Evolutionary conservation across 1,284 basidiomycete genomes (phyloP).

Genomic region (Cryptococcus floricola): DNA sequence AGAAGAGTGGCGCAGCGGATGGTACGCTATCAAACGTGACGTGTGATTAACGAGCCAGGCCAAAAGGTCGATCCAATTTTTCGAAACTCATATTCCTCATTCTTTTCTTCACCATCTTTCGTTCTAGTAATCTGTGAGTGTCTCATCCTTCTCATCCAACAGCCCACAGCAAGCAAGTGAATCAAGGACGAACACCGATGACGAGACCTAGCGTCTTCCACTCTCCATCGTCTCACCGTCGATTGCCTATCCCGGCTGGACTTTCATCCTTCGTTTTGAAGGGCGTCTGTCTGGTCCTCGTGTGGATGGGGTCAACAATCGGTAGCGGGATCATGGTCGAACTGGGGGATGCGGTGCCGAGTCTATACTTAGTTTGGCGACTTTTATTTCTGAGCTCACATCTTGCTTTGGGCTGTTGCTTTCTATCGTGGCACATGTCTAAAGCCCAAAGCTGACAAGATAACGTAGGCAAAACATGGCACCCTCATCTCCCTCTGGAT

Average conservation of each 20-base stretch:
- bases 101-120: too few relatives aligned
- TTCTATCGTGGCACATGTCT: neutral
- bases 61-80: too few relatives aligned
- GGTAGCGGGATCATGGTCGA: neutral
- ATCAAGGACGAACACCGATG: constrained; percentile 31
- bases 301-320: constrained; percentile 15
- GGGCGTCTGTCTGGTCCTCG: constrained; percentile 10
- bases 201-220: constrained; percentile 42
- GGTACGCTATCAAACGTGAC: too few relatives aligned
- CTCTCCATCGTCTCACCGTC: constrained; percentile 1
- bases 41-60: too few relatives aligned
- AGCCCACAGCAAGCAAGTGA: too few relatives aligned
- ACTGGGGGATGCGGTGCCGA: constrained; percentile 30
- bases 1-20: neutral
- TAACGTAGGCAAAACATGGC: constrained; percentile 18
- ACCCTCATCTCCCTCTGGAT: constrained; percentile 29
- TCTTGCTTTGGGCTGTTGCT: neutral
- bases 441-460: neutral
- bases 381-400: constrained; percentile 38
- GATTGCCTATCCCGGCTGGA: constrained; percentile 8
- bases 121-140: too few relatives aligned
- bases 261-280: constrained; percentile 19
- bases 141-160: too few relatives aligned
- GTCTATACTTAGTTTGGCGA: constrained; percentile 48
- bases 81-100: too few relatives aligned